These are phyloP conservation scores for Puccinia horiana DNA, from an alignment of 1,284 basidiomycete species.

Conservation along the genomic window DNA sequence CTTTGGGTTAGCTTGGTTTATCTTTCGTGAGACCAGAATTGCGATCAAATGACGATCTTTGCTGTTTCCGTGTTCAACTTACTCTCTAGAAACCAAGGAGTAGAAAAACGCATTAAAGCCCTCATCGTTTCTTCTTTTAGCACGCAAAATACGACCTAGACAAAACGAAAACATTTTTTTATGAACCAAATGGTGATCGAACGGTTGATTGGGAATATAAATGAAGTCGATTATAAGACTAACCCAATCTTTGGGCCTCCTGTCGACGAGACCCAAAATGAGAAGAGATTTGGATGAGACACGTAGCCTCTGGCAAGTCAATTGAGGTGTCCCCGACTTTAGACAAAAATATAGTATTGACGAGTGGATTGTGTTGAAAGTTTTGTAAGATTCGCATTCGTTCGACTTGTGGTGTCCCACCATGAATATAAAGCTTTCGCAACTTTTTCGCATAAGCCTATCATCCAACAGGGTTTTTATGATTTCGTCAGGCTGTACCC, in stretches of 20 bases:
- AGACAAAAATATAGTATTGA: conserved; percentile 98
- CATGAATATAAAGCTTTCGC: conserved; percentile 93
- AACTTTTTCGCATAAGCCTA: conserved; percentile 94
- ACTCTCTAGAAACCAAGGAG: conserved; percentile 92
- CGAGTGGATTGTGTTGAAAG: conserved; percentile 89
- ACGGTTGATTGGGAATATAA: background rate
- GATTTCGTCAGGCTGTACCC: background rate
- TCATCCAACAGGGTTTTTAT: background rate
- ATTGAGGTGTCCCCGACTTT: conserved; percentile 99
- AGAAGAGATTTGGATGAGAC: conserved; percentile 98
- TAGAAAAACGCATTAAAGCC: conserved; percentile 99
- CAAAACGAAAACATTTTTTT: background rate
- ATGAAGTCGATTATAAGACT: conserved; percentile 53
- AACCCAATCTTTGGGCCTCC: conserved; percentile 92
- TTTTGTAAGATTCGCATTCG: conserved; percentile 90
- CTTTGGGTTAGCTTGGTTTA: background rate
- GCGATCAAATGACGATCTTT: background rate
- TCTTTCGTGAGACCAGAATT: background rate
- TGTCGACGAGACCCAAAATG: conserved; percentile 98
- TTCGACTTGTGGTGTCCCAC: conserved; percentile 91
- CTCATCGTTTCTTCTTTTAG: conserved; percentile 96
- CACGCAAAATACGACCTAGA: conserved; percentile 86
- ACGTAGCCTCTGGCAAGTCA: conserved; percentile 97
- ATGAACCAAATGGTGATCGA: conserved; percentile 8
- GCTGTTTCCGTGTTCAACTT: background rate